Evolutionary conservation across 257 asterid genomes (phyloP), one percentile per base, ranked within the genome.

Genomic region (Linderniella brevidens): DNA sequence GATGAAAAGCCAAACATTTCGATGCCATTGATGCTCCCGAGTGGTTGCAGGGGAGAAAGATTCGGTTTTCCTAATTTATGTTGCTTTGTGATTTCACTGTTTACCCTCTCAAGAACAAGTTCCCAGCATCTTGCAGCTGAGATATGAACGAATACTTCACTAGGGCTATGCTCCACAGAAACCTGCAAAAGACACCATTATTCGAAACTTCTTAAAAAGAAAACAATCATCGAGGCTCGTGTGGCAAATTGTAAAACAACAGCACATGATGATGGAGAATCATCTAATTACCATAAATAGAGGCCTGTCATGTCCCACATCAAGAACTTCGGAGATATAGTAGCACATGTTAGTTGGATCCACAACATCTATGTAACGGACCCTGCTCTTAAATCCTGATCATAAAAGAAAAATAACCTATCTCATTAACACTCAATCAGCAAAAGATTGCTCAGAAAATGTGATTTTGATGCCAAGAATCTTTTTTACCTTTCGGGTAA

Each of bases 11-110:
- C 98, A 61, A 88, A 88, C 98, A 88, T 88, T 58, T 84, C 94
- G 77, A 84, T 71, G 61, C 98, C 98, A 46, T 84, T 95, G 35
- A 81, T 58, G 70, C 98, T 88, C 52, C 98, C 96, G 12, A 93
- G 98, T 46, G 98, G 98, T 74, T 88, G 98, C 73, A 84, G 57
- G 60, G 96, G 96, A 61, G 82, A 92, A 60, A 88, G 98, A 19
- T 74, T 77, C 5, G 9, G 44, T 55, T 52, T 79, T 61, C 93
- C 94, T 25, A 84, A 64, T 64, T 81, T 84, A 61, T 88, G 96
- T 58, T 78, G 93, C 67, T 75, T 84, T 5, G 75, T 17, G 37
- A 88, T 84, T 73, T 84, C 94, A 42, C 67, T 80, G 66, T 88
- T 88, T 68, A 81, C 96, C 58, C 87, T 77, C 66, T 88, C 94